These are phyloP conservation scores for Pestalotiopsis sp. DNA, from an alignment of 2,329 filamentous ascomycete species.

Conservation along the genomic window DNA sequence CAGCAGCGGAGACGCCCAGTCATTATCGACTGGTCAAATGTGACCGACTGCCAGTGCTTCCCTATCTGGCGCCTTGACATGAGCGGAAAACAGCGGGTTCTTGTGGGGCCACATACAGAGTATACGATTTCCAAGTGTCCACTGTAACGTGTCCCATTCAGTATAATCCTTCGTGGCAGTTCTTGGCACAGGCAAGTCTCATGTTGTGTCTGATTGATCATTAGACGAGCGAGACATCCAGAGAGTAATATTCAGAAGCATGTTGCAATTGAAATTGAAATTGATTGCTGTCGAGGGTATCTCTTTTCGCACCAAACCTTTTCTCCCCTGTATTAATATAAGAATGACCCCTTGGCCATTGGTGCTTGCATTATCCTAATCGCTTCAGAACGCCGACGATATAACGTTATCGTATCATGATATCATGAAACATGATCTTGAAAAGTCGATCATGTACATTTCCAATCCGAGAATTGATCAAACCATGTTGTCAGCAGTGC, in stretches of 20 bases:
- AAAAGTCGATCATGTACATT: background rate
- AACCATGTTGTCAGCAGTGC: slow-evolving; percentile 4
- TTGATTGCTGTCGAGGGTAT: slow-evolving; percentile 3
- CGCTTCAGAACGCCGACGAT: background rate
- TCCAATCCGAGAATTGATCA: background rate
- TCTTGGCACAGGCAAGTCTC: no score
- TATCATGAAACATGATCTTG: background rate
- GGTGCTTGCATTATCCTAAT: background rate
- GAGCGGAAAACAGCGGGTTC: background rate
- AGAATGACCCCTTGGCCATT: background rate
- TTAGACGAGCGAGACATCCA: no score
- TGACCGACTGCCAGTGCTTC: background rate
- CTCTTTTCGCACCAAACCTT: background rate
- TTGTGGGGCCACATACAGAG: background rate
- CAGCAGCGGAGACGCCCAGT: background rate
- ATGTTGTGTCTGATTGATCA: no score
- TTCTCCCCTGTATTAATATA: background rate
- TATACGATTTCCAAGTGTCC: background rate
- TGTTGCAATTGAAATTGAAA: background rate
- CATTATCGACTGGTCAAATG: background rate
- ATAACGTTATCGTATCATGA: background rate
- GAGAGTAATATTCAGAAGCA: no score
- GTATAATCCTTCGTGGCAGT: no score
- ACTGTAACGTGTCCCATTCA: no score
- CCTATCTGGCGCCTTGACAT: background rate